phyloP scores from a whole-genome alignment of 495 filamentous ascomycete species.

The Barbatosphaeria neglecta region DNA sequence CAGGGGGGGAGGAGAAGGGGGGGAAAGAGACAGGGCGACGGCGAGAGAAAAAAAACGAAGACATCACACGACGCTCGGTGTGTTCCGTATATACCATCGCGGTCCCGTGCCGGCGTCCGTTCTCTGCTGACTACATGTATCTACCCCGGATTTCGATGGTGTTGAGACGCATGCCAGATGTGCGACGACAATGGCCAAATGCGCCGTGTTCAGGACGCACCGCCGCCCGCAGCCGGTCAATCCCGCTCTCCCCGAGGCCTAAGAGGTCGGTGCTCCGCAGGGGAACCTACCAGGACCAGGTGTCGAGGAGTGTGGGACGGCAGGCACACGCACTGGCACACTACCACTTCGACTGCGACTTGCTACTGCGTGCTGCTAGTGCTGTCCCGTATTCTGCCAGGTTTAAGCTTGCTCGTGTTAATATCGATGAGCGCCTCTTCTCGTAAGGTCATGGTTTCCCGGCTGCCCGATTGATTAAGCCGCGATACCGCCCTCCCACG shows the following conservation, averaged over 20 bases:
- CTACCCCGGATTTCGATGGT: background rate
- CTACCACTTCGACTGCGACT: too few relatives aligned
- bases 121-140: too few relatives aligned
- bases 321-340: too few relatives aligned
- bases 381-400: too few relatives aligned
- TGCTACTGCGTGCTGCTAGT: too few relatives aligned
- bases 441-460: too few relatives aligned
- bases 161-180: background rate
- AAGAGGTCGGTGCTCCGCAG: background rate
- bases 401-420: too few relatives aligned
- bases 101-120: background rate
- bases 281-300: background rate
- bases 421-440: too few relatives aligned
- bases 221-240: background rate
- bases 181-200: background rate
- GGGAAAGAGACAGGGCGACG: background rate
- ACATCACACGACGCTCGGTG: too few relatives aligned
- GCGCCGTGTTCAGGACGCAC: background rate
- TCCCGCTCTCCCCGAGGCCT: background rate
- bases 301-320: too few relatives aligned
- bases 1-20: background rate
- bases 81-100: background rate
- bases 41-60: background rate
- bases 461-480: too few relatives aligned
- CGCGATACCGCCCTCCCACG: too few relatives aligned